These are phyloP conservation scores for Talaromyces rugulosus DNA, from an alignment of 2,329 filamentous ascomycete species.

Conservation along the genomic window DNA sequence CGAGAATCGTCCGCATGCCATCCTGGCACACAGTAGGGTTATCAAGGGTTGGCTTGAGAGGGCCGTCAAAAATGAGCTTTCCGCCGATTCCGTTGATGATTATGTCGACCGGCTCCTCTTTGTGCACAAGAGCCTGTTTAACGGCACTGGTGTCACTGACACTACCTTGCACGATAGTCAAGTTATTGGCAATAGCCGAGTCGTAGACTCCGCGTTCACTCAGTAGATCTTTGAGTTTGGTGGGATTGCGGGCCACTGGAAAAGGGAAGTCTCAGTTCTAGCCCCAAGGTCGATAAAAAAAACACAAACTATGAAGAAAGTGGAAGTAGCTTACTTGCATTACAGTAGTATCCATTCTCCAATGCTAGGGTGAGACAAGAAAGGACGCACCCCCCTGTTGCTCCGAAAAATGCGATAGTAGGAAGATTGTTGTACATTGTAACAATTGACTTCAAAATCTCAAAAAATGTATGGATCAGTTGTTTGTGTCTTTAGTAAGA, in stretches of 20 bases:
- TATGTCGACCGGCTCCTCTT: slow-evolving; percentile 30
- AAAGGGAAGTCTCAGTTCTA: neutral
- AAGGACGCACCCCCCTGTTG: slow-evolving; percentile 45
- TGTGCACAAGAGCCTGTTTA: slow-evolving; percentile 28
- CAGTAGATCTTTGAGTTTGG: slow-evolving; percentile 46
- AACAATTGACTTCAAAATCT: neutral
- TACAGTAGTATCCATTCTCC: slow-evolving; percentile 40
- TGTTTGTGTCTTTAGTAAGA: neutral
- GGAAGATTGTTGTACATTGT: neutral
- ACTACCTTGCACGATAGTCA: slow-evolving; percentile 47
- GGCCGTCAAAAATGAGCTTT: slow-evolving; percentile 19
- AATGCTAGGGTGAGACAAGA: slow-evolving; percentile 43
- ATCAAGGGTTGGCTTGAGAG: slow-evolving; percentile 23
- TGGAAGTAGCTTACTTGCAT: slow-evolving; percentile 24
- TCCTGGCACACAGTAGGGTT: slow-evolving; percentile 32
- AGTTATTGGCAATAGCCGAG: slow-evolving; percentile 30
- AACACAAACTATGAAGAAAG: neutral
- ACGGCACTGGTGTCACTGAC: slow-evolving; percentile 41
- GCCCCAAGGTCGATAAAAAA: neutral
- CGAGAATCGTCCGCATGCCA: slow-evolving; percentile 24
- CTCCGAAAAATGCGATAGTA: slow-evolving; percentile 48
- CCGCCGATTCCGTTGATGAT: slow-evolving; percentile 49
- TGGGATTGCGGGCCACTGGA: slow-evolving; percentile 44
- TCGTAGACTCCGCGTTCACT: slow-evolving; percentile 34
- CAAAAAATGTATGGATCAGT: too few relatives aligned